A percentile compares a stretch with the other conserved stretches of the same genome.
These are phyloP conservation scores for Colletotrichum sp. DNA, from an alignment of 2,329 filamentous ascomycete genomes.

Conservation along the genomic window DNA sequence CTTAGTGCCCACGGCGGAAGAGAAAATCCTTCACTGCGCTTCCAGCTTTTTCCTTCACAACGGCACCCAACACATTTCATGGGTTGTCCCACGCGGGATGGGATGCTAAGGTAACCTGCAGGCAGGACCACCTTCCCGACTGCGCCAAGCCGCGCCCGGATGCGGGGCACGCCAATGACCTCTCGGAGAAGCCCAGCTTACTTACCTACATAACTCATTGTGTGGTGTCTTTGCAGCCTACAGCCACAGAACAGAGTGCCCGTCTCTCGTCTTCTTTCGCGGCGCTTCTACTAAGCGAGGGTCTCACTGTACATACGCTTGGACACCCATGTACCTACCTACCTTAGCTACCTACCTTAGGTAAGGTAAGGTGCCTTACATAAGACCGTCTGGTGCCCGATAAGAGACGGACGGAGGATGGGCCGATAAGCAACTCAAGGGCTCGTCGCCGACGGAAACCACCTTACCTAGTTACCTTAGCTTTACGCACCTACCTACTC, in stretches of 20 bases:
- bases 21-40: slow-evolving; percentile 5
- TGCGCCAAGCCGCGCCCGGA: neutral
- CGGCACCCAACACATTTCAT: neutral
- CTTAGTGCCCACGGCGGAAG: neutral
- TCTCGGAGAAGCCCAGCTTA: neutral
- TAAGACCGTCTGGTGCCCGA: neutral
- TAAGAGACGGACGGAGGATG: neutral
- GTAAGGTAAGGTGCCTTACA: neutral
- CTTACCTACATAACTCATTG: neutral
- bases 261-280: neutral
- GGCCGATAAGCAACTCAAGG: neutral
- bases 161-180: neutral
- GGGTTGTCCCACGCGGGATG: neutral
- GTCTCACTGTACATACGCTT: neutral
- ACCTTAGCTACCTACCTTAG: neutral
- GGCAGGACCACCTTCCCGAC: neutral
- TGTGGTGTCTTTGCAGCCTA: no score
- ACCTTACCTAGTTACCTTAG: neutral
- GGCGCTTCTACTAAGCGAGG: neutral
- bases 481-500: neutral
- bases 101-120: neutral
- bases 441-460: neutral
- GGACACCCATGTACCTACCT: neutral
- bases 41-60: slow-evolving; percentile 10
- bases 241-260: neutral